Evolutionary conservation across 148 eudicot genomes (phyloP).

Genomic region (Cornus controversa): DNA sequence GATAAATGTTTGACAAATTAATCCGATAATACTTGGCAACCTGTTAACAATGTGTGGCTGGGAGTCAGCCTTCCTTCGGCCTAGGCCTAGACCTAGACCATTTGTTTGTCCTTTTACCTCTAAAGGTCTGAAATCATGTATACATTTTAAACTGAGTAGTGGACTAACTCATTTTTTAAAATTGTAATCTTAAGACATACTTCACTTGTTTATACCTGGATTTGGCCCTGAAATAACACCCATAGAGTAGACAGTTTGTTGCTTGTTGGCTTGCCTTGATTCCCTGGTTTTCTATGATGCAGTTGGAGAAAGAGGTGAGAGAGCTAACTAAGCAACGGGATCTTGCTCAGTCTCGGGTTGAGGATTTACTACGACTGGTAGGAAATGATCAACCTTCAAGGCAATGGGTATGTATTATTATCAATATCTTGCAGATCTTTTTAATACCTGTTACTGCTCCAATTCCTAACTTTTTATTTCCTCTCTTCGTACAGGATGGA

Average conservation of each 20-base stretch:
- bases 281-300: constrained; percentile 11
- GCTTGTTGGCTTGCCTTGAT: neutral
- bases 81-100: neutral
- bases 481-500: constrained; percentile 32
- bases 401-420: constrained; percentile 34
- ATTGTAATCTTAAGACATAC: neutral
- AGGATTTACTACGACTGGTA: constrained; percentile 62
- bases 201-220: neutral
- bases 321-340: constrained; percentile 74
- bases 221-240: neutral
- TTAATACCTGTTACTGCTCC: neutral
- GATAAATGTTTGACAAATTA: neutral
- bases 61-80: neutral
- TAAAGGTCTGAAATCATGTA: neutral
- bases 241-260: neutral
- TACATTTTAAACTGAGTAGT: neutral
- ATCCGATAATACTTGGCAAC: neutral
- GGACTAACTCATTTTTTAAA: too few species aligned
- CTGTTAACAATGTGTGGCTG: neutral
- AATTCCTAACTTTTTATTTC: constrained; percentile 10
- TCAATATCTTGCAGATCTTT: neutral
- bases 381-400: constrained; percentile 48
- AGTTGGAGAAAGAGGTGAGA: constrained; percentile 84
- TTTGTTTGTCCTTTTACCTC: neutral
- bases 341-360: constrained; percentile 76